Base-by-base conservation (phyloP, 768 basidiomycete genomes). In the Lentinula detonsa region DNA sequence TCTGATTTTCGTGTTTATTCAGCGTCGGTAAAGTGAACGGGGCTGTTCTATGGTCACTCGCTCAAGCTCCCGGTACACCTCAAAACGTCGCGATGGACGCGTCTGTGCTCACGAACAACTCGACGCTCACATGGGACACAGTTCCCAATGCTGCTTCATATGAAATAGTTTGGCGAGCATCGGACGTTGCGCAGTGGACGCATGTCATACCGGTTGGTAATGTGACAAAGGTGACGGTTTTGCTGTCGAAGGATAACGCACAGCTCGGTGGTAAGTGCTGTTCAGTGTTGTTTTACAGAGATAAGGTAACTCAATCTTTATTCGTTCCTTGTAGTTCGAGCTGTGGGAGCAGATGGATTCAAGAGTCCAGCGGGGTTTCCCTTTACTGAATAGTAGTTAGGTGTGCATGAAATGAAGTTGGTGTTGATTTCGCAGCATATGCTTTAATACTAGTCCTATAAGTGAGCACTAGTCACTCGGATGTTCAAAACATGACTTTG, bases 51-150 rank as follows among this genome's bases (percentile, higher is more conserved):
- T 85, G 82, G 82, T 81, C 81, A 16, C 72, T 85, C 23, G 83
- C 82, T 5, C 77, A 82, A 59, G 81, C 81, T 0, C 82, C 83
- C 2, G 80, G 81, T 33, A 83, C 81, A 15, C 81, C 82, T 9
- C 79, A 76, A 69, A 76, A 76, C 60, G 77, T 80, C 5, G 69
- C 71, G 42, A 69, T 83, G 49, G 79, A 81, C 65, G 78, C 80
- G 34, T 71, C 70, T n/a, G 71, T 75, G 37, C 68, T 83, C 62
- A 80, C 79, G 42, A 84, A 84, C 70, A 84, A 83, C 62, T 83
- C 82, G 35, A 83, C 81, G 34, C 69, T 84, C 33, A 68, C 59
- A 11, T 84, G 82, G 82, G 75, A 69, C 10, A 59, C 67, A 11
- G 82, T 80, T 63, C 63, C 73, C 3, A 73, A 71, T 16, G 77